Base-by-base conservation (phyloP, 495 filamentous ascomycete genomes). In the Annulohypoxylon moriforme region DNA sequence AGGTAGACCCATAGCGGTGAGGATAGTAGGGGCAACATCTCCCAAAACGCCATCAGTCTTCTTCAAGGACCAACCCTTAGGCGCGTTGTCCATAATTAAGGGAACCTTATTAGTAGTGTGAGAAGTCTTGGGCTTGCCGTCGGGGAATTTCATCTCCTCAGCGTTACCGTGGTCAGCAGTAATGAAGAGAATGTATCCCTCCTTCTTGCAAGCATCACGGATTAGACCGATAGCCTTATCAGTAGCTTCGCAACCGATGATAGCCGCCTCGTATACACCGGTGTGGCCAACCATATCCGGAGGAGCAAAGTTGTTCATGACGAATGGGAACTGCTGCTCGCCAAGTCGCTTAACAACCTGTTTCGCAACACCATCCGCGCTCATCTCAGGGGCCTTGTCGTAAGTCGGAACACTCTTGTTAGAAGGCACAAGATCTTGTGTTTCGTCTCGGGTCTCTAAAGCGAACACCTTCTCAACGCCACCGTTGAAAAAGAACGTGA, bases 261-360 rank as follows among this genome's bases (percentile, higher is more conserved):
- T 93, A 60, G 96, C 96, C n/a, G 96, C 96, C 77, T 97, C 87
- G 80, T 97, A 98, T 68, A 97, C 94, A 75, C 96, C 96, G 9
- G 96, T 99, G 84, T 99, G 96, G 73, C 96, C 96, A 68, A 99
- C 96, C 96, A 99, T 99, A 82, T 99, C 96, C 11, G 96, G 96
- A 20, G 96, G 95, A 31, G 96, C 96, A 79, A 99, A 98, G 88
- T 99, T 99, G 90, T 98, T 98, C 96, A 99, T 99, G 76, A 99
- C 83, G 77, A 99, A 98, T 76, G 94, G 93, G 82, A 94, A 96
- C 70, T 91, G 88, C 74, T 87, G 85, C 81, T 93, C 91, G 13
- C 78, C 86, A 73, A 99, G 91, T 60, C 94, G 88, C 83, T 94
- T 92, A 80, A 85, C 86, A 64, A 97, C 89, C 84, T 96, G 93